These are phyloP conservation scores for Mollisia scopiformis DNA, from an alignment of 2,329 filamentous ascomycete genomes.

Conservation along the genomic window DNA sequence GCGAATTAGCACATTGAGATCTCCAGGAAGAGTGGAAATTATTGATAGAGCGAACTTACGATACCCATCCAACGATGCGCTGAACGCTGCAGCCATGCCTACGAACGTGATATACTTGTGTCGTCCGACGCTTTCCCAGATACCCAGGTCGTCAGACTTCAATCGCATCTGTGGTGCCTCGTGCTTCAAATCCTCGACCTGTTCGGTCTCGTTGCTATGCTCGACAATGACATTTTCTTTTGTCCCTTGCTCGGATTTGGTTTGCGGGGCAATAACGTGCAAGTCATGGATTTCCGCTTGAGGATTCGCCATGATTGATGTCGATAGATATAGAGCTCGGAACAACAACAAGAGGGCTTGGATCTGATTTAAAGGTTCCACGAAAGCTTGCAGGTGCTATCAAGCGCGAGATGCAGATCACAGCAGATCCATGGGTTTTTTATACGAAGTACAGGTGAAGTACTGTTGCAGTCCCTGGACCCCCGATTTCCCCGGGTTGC, in stretches of 20 bases:
- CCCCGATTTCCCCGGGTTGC: not conserved
- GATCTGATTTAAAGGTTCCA: not conserved
- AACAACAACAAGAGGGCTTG: not conserved
- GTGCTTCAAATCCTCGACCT: conserved; percentile 9
- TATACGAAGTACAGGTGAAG: not conserved
- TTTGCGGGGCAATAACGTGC: not conserved
- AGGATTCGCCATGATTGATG: not conserved
- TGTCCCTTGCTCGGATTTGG: no score
- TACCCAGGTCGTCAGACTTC: conserved; percentile 40
- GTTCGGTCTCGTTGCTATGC: not conserved
- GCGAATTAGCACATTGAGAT: not conserved
- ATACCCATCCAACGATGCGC: conserved; percentile 46
- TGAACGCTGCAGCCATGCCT: conserved; percentile 45
- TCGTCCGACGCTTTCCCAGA: conserved; percentile 41
- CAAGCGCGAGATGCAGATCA: not conserved
- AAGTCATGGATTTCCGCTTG: not conserved
- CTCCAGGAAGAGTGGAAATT: not conserved
- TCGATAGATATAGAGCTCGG: not conserved
- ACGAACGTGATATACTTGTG: conserved; percentile 41
- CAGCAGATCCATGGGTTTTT: not conserved
- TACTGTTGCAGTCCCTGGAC: not conserved
- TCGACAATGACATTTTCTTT: no score
- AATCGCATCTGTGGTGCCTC: conserved; percentile 38
- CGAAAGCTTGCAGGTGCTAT: not conserved
- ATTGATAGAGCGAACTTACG: conserved; percentile 26